These are phyloP conservation scores for Sporothrix phasma DNA, from an alignment of 2,329 filamentous ascomycete genomes.

Conservation along the genomic window DNA sequence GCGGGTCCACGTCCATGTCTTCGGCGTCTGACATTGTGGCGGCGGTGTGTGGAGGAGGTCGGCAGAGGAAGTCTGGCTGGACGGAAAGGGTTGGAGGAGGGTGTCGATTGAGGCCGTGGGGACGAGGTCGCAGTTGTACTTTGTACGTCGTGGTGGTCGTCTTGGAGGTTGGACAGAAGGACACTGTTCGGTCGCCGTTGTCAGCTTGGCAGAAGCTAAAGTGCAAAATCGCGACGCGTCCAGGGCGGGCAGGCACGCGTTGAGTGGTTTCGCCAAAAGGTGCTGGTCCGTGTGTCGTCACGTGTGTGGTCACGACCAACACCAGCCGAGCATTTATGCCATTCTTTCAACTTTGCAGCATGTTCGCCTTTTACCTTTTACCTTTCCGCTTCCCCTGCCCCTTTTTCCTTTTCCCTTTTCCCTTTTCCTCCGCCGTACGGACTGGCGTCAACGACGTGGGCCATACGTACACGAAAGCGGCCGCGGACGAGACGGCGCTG, in stretches of 20 bases:
- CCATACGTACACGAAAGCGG: slow-evolving; percentile 39
- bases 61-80: not conserved
- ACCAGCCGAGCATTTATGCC: no score
- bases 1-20: slow-evolving; percentile 51
- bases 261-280: slow-evolving; percentile 10
- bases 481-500: slow-evolving; percentile 21
- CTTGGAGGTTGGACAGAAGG: slow-evolving; percentile 21
- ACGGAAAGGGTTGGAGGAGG: not conserved
- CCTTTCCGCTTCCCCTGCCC: no score
- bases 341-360: not conserved
- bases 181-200: not conserved
- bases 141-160: slow-evolving; percentile 16
- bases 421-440: not conserved
- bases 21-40: slow-evolving; percentile 47
- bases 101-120: not conserved
- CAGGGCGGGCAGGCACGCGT: slow-evolving; percentile 5
- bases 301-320: slow-evolving; percentile 20
- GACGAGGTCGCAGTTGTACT: not conserved
- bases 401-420: slow-evolving; percentile 19
- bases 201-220: not conserved
- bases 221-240: slow-evolving; percentile 10
- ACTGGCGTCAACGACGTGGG: slow-evolving; percentile 46
- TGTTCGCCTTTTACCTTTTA: not conserved
- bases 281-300: not conserved
- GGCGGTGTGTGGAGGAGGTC: not conserved